Percentiles rank a stretch among this genome's conserved stretches.
phyloP scores from a whole-genome alignment of 129 eudicot species.

The Sambucus nigra region DNA sequence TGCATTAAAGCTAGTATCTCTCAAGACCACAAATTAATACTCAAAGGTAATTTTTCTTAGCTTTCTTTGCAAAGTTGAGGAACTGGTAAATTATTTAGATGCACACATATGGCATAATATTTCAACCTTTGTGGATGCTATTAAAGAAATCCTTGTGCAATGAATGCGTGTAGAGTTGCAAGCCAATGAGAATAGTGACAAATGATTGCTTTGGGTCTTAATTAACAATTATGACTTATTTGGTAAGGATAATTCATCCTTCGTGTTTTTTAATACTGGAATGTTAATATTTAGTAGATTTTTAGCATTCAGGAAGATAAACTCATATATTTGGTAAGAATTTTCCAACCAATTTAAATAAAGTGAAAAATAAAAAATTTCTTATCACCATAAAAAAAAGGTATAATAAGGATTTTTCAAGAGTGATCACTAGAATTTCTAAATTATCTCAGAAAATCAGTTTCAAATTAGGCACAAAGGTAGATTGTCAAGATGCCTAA shows the following conservation, averaged over 20 bases:
- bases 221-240: neutral
- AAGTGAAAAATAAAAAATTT: no score
- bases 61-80: no score
- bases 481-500: no score
- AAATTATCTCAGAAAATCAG: no score
- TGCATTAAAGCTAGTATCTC: conserved; percentile 46
- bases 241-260: neutral
- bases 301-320: no score
- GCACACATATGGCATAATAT: conserved; percentile 35
- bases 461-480: no score
- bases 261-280: neutral
- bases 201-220: conserved; percentile 4
- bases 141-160: conserved; percentile 59
- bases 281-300: neutral
- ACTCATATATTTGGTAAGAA: no score
- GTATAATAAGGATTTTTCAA: no score
- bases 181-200: conserved; percentile 7
- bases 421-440: no score
- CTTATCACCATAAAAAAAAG: no score
- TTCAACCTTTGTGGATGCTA: conserved; percentile 46
- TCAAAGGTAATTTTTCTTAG: conserved; percentile 60
- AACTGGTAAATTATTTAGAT: conserved; percentile 54
- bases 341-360: neutral
- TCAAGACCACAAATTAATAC: conserved; percentile 54
- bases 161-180: conserved; percentile 40